phyloP scores from a whole-genome alignment of 305 asterid species.

The Fraxinus paxiana region DNA sequence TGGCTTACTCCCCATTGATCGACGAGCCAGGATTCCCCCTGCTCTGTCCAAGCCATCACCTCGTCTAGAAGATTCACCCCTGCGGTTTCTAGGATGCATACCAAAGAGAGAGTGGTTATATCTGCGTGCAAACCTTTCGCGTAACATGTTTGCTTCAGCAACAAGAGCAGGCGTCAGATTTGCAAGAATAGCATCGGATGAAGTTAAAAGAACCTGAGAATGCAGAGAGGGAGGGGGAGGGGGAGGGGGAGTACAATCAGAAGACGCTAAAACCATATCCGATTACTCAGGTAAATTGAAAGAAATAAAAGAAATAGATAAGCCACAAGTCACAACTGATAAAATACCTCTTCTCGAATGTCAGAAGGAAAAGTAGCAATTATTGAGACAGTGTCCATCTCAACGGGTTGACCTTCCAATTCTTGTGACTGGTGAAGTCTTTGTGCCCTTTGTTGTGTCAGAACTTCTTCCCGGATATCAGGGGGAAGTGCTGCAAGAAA shows the following conservation, averaged over 20 bases:
- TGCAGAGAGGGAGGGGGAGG: neutral
- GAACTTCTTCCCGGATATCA: slow-evolving; percentile 90
- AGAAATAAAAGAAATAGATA: neutral
- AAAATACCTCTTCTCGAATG: slow-evolving; percentile 82
- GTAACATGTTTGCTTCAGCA: slow-evolving; percentile 94
- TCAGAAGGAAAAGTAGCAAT: slow-evolving; percentile 98
- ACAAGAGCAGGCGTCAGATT: slow-evolving; percentile 96
- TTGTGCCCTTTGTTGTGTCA: slow-evolving; percentile 94
- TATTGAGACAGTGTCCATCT: slow-evolving; percentile 96
- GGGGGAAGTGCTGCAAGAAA: slow-evolving; percentile 97
- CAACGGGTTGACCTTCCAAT: slow-evolving; percentile 97
- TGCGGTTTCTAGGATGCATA: slow-evolving; percentile 75
- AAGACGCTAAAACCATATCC: neutral
- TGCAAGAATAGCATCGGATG: slow-evolving; percentile 93
- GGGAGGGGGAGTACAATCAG: neutral
- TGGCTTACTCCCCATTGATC: slow-evolving; percentile 67
- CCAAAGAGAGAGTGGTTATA: slow-evolving; percentile 86
- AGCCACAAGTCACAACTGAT: neutral
- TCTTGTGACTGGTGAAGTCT: slow-evolving; percentile 85
- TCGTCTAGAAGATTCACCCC: slow-evolving; percentile 91
- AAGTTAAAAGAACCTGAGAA: slow-evolving; percentile 84
- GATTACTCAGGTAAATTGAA: neutral
- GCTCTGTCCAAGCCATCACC: slow-evolving; percentile 71
- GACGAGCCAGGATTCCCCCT: slow-evolving; percentile 74
- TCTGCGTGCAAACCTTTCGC: slow-evolving; percentile 95